Conservation (phyloP, 345 rosid species). For the Alliaria petiolata region DNA sequence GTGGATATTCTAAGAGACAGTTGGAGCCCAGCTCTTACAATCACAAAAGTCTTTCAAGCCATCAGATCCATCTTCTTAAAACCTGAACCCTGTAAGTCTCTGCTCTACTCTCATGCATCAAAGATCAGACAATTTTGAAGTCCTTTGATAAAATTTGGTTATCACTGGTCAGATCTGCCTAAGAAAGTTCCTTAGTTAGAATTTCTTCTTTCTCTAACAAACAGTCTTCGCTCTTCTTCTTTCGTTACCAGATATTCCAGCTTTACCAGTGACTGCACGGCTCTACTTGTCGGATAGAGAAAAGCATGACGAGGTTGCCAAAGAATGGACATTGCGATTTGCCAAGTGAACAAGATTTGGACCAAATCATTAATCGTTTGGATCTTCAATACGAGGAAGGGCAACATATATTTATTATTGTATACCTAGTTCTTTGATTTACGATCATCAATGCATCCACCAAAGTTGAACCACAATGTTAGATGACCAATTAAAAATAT, state of each 20-base stretch:
- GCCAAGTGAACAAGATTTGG: slow-evolving; percentile 49
- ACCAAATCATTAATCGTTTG: too few species aligned
- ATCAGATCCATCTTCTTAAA: slow-evolving; percentile 73
- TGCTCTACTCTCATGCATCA: too few species aligned
- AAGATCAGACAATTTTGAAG: neutral
- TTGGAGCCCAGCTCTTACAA: slow-evolving; percentile 95
- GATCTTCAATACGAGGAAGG: slow-evolving; percentile 5
- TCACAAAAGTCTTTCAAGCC: slow-evolving; percentile 70
- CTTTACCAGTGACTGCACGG: slow-evolving; percentile 57
- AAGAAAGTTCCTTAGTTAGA: neutral
- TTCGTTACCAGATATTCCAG: slow-evolving; percentile 67
- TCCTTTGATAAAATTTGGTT: neutral
- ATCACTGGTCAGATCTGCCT: neutral
- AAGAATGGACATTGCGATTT: slow-evolving; percentile 86
- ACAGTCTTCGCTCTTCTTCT: neutral
- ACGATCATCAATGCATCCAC: slow-evolving; percentile 18
- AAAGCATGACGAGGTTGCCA: slow-evolving; percentile 74
- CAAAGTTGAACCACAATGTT: slow-evolving; percentile 28
- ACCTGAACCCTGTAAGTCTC: slow-evolving; percentile 66
- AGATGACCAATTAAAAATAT: neutral
- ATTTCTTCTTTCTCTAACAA: neutral
- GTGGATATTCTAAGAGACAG: slow-evolving; percentile 72
- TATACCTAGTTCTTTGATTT: slow-evolving; percentile 2
- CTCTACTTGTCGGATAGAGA: slow-evolving; percentile 69
- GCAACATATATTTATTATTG: neutral